Percentiles rank a stretch among this genome's conserved stretches.
Conservation (phyloP, 208 protist genomes). For the Endotrypanum monterogeii region DNA sequence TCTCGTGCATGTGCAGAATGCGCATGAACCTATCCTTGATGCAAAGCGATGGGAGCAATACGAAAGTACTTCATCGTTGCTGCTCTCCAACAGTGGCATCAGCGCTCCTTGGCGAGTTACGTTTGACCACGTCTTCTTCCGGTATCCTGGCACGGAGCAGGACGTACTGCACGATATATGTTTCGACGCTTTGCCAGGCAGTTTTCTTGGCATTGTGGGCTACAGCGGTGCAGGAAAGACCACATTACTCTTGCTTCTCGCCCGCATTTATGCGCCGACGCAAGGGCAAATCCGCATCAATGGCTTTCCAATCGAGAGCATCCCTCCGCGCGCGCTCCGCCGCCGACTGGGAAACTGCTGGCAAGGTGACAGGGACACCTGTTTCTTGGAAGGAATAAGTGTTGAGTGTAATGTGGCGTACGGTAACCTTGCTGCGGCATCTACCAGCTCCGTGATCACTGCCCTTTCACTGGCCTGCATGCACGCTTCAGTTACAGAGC, state of each 20-base stretch:
- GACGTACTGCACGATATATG: conserved; percentile 57
- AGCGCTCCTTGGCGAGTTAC: conserved; percentile 49
- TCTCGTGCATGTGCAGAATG: conserved; percentile 12
- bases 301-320: conserved; percentile 44
- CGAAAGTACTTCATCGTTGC: conserved; percentile 1
- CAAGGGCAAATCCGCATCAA: conserved; percentile 61
- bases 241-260: conserved; percentile 63
- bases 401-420: conserved; percentile 67
- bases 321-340: conserved; percentile 51
- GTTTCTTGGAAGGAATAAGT: conserved; percentile 55
- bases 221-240: conserved; percentile 80
- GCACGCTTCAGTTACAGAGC: conserved; percentile 36
- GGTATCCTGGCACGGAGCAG: conserved; percentile 40
- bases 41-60: background rate
- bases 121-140: conserved; percentile 68
- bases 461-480: conserved; percentile 40
- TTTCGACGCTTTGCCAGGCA: conserved; percentile 48
- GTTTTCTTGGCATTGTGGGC: conserved; percentile 65
- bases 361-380: conserved; percentile 46
- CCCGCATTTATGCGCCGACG: conserved; percentile 55
- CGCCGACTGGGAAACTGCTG: conserved; percentile 63
- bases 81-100: background rate
- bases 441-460: conserved; percentile 18
- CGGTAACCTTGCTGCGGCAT: conserved; percentile 42
- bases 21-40: conserved; percentile 10